These are phyloP conservation scores for Didymosphaeria variabile DNA, from an alignment of 2,329 filamentous ascomycete species.

Conservation along the genomic window DNA sequence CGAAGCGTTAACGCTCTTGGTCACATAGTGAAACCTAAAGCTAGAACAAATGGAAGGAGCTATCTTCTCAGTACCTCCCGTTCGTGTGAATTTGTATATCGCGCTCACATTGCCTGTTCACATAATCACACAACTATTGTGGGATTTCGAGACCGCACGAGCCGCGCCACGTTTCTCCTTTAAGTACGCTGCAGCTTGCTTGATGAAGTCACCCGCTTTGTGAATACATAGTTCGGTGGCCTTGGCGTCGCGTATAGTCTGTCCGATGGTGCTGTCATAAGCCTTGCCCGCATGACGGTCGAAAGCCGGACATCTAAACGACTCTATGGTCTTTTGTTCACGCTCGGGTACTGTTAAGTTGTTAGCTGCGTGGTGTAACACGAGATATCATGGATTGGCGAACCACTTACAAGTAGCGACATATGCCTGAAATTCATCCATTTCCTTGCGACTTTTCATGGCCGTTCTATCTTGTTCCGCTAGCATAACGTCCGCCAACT, in stretches of 20 bases:
- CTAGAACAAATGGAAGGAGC: neutral
- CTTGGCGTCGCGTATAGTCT: neutral
- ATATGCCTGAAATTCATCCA: slow-evolving; percentile 46
- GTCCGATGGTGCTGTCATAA: neutral
- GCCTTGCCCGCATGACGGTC: neutral
- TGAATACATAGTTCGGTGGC: neutral
- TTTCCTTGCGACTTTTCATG: slow-evolving; percentile 39
- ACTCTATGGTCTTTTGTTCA: neutral
- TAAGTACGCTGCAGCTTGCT: slow-evolving; percentile 38
- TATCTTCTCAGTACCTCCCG: neutral
- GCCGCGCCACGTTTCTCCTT: neutral
- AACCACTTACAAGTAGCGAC: slow-evolving; percentile 40
- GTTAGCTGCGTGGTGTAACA: neutral
- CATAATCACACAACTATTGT: slow-evolving; percentile 29
- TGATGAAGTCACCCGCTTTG: slow-evolving; percentile 36
- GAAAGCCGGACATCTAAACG: slow-evolving; percentile 1
- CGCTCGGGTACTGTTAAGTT: neutral
- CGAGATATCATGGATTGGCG: neutral
- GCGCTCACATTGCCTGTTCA: slow-evolving; percentile 9
- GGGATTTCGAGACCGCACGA: slow-evolving; percentile 16
- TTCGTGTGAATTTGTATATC: neutral
- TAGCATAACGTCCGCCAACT: slow-evolving; percentile 35
- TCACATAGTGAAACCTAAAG: no score
- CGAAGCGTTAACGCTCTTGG: no score
- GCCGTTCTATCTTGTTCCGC: slow-evolving; percentile 40